Evolutionary conservation across 495 filamentous ascomycete genomes (phyloP).

Genomic region (Hypoxylon perforatum): DNA sequence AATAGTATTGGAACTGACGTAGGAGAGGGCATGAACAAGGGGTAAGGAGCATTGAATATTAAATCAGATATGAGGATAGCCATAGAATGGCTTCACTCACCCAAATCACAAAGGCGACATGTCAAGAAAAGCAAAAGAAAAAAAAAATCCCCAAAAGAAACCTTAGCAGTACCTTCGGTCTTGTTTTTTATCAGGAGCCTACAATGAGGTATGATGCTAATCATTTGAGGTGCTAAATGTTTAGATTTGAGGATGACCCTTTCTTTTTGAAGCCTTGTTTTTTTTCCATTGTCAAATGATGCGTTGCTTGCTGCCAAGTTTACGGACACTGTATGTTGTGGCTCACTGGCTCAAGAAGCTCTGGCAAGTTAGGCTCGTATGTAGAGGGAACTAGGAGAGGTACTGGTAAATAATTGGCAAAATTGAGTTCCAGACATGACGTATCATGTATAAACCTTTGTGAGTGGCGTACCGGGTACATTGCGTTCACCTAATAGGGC

Average conservation of each 20-base stretch:
- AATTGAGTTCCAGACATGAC: no score
- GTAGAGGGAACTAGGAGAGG: constrained; percentile 20
- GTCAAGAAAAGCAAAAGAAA: not conserved
- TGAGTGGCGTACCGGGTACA: no score
- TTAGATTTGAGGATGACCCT: constrained; percentile 38
- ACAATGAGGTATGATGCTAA: constrained; percentile 2
- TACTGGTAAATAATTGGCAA: no score
- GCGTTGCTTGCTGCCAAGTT: constrained; percentile 36
- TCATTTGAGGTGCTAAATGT: constrained; percentile 25
- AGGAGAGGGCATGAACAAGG: constrained; percentile 19
- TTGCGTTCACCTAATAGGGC: no score
- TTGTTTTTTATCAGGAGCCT: constrained; percentile 8
- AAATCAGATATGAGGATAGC: not conserved
- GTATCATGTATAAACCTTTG: no score
- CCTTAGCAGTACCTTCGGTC: constrained; percentile 16
- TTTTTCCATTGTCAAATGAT: constrained; percentile 38
- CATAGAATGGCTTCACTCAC: constrained; percentile 9
- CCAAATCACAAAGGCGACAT: not conserved
- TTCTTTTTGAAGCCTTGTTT: constrained; percentile 17
- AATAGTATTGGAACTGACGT: constrained; percentile 35
- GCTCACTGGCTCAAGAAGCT: constrained; percentile 16
- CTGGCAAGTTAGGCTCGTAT: constrained; percentile 22
- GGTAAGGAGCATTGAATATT: constrained; percentile 1
- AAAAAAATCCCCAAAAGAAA: not conserved
- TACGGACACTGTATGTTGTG: not conserved